Evolutionary conservation across 2,329 filamentous ascomycete genomes (phyloP).

Genomic region (Phialocephala sp.): DNA sequence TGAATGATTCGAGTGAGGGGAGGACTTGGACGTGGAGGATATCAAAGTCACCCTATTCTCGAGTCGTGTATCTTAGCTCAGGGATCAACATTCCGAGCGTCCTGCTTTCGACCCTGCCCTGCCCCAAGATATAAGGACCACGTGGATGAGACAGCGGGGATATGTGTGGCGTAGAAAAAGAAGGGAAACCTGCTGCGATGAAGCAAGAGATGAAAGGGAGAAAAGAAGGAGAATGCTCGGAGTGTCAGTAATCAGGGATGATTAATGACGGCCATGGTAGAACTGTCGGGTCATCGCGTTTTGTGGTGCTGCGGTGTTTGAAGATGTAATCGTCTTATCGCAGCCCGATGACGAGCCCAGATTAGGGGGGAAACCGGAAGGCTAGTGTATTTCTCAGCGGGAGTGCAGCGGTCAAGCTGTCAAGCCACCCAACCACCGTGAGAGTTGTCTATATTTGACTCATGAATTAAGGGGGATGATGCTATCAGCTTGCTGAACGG

Average conservation of each 20-base stretch:
- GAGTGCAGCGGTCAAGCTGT: constrained; percentile 2
- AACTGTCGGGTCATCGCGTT: not conserved
- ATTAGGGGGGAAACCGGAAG: not conserved
- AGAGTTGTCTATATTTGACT: not conserved
- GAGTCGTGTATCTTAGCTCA: constrained; percentile 6
- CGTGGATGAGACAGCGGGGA: constrained; percentile 10
- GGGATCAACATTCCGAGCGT: constrained; percentile 7
- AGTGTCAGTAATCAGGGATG: constrained; percentile 9
- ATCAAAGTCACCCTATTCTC: constrained; percentile 4
- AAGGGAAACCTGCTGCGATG: not conserved
- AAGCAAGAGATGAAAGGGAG: constrained; percentile 1
- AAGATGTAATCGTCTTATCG: constrained; percentile 16
- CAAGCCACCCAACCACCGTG: constrained; percentile 21
- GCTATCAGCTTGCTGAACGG: not conserved
- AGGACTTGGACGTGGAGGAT: not conserved
- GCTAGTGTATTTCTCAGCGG: constrained; percentile 17
- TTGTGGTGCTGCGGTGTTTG: not conserved
- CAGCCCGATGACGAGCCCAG: constrained; percentile 21
- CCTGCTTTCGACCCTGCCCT: not conserved
- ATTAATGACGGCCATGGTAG: not conserved
- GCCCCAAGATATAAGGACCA: constrained; percentile 9
- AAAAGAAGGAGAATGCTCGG: constrained; percentile 7
- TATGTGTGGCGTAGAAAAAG: not conserved
- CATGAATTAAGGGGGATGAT: not conserved
- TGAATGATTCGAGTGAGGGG: not conserved